These are phyloP conservation scores for Torulaspora indica DNA, from an alignment of 805 yeast species.

Conservation along the genomic window DNA sequence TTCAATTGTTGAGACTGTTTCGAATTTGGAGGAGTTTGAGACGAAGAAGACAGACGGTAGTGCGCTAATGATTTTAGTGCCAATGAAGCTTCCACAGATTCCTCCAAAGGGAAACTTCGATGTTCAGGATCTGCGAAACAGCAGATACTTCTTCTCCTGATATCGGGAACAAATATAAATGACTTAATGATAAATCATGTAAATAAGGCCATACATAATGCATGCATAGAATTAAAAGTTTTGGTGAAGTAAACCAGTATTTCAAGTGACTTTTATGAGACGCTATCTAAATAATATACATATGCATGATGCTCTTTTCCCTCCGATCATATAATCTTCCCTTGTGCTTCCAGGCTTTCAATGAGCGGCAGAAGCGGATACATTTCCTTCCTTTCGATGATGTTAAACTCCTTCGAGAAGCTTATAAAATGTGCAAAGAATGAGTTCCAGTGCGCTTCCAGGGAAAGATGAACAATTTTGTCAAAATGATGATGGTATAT, in stretches of 20 bases:
- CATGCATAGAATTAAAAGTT: background rate
- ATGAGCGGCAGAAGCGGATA: constrained; percentile 75
- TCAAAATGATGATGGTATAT: constrained; percentile 94
- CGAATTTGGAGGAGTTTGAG: constrained; percentile 24
- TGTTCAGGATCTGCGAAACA: constrained; percentile 62
- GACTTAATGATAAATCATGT: constrained; percentile 6
- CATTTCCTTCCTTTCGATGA: constrained; percentile 74
- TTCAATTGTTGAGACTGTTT: constrained; percentile 44
- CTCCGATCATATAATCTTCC: constrained; percentile 52
- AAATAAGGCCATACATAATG: background rate
- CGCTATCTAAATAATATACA: background rate
- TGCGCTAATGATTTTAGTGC: constrained; percentile 47
- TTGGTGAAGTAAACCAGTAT: background rate
- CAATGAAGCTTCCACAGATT: constrained; percentile 63
- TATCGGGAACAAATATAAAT: background rate
- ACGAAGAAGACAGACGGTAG: constrained; percentile 25
- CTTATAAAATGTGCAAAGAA: constrained; percentile 92
- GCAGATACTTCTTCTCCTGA: constrained; percentile 69
- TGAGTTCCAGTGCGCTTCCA: constrained; percentile 98
- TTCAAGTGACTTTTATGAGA: background rate
- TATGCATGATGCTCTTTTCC: constrained; percentile 1
- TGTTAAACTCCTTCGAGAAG: constrained; percentile 75
- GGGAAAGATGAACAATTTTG: constrained; percentile 78
- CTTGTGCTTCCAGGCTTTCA: constrained; percentile 76
- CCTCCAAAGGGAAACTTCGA: constrained; percentile 84